Evolutionary conservation across 192 early-diverging fungal species (phyloP).

Genomic region (Coemansia sp.): DNA sequence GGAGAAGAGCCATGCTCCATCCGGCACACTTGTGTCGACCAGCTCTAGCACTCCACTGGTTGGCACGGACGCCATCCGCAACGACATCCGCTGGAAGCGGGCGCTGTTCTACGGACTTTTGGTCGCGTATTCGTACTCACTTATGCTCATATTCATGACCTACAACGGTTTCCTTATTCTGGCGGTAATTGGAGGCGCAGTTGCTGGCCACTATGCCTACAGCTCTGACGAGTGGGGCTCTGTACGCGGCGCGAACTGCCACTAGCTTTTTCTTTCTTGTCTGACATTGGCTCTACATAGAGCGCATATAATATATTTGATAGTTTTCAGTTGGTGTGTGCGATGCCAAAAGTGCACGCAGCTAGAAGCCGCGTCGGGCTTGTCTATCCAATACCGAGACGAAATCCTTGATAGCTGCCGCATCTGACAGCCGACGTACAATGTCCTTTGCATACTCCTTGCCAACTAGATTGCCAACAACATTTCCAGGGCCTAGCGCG

Average conservation of each 20-base stretch:
- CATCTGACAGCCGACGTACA: conserved; percentile 59
- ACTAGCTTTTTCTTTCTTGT: conserved; percentile 18
- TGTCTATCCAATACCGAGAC: conserved; percentile 46
- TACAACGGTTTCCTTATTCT: conserved; percentile 81
- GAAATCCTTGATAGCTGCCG: conserved; percentile 42
- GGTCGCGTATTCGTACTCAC: conserved; percentile 70
- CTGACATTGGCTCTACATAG: neutral
- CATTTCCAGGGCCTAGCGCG: conserved; percentile 83
- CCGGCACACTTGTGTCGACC: conserved; percentile 17
- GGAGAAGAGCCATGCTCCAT: conserved; percentile 28
- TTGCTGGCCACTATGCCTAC: conserved; percentile 66
- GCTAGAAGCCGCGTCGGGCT: conserved; percentile 41
- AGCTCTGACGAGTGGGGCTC: conserved; percentile 46
- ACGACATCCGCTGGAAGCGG: conserved; percentile 60
- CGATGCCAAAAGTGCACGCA: neutral
- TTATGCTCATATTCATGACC: conserved; percentile 87
- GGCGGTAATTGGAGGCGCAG: conserved; percentile 68
- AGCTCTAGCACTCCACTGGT: conserved; percentile 28
- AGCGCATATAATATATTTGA: neutral
- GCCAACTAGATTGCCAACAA: conserved; percentile 85
- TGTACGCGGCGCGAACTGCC: conserved; percentile 57
- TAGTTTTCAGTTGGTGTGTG: neutral
- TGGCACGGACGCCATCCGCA: conserved; percentile 26
- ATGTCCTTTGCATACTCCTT: conserved; percentile 84
- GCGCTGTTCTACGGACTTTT: conserved; percentile 69